phyloP scores from a whole-genome alignment of 768 basidiomycete genomes.

The Rhodotorula toruloides region DNA sequence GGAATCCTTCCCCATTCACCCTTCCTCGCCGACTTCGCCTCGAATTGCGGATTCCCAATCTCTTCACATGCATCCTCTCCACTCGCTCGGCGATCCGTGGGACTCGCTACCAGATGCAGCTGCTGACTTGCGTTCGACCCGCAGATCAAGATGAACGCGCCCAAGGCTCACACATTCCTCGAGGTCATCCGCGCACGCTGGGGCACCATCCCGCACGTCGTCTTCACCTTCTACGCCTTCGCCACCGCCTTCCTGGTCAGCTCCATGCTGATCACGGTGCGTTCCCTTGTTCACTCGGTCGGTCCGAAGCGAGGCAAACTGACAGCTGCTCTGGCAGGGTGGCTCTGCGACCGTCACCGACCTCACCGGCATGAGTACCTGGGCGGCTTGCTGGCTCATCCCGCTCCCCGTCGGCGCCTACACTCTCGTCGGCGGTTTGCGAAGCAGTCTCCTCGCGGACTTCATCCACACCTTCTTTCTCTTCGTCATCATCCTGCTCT shows the following conservation, averaged over 20 bases:
- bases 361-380: constrained; percentile 76
- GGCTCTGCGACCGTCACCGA: constrained; percentile 74
- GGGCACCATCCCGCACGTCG: constrained; percentile 71
- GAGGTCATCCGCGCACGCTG: constrained; percentile 60
- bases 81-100: too few species aligned
- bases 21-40: too few species aligned
- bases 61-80: too few species aligned
- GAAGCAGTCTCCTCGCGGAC: constrained; percentile 16
- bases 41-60: too few species aligned
- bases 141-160: constrained; percentile 84
- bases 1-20: too few species aligned
- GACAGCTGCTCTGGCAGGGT: constrained; percentile 5
- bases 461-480: constrained; percentile 10
- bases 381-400: background rate
- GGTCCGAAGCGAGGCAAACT: background rate
- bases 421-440: constrained; percentile 35
- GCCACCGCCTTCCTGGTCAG: constrained; percentile 64
- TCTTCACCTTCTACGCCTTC: constrained; percentile 78
- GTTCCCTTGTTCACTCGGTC: background rate
- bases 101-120: too few species aligned
- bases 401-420: constrained; percentile 23
- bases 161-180: constrained; percentile 44
- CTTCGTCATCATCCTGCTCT: constrained; percentile 15
- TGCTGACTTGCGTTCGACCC: too few species aligned
- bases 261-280: constrained; percentile 46